These are phyloP conservation scores for Cyberlindnera galapagoensis DNA, from an alignment of 805 yeast species.

Conservation along the genomic window DNA sequence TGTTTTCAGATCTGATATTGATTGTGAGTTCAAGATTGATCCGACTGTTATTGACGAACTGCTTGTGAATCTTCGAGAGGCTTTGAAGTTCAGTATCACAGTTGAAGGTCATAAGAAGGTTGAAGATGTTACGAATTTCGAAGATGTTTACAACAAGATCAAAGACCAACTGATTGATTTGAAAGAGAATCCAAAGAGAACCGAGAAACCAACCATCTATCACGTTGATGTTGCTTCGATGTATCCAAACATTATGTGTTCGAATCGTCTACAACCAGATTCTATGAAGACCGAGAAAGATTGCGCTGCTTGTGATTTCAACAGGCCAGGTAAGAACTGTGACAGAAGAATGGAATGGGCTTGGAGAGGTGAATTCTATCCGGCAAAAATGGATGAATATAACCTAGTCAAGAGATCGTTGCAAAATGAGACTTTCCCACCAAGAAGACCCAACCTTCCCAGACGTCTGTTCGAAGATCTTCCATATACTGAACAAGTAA, in stretches of 20 bases:
- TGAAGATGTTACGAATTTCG: conserved; percentile 76
- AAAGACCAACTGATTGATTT: conserved; percentile 49
- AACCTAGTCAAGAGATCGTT: conserved; percentile 81
- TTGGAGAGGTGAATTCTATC: conserved; percentile 96
- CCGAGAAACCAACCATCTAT: conserved; percentile 81
- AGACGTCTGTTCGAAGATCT: conserved; percentile 69
- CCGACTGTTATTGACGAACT: conserved; percentile 79
- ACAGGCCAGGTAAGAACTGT: conserved; percentile 89
- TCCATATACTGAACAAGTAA: conserved; percentile 69
- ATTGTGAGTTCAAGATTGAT: conserved; percentile 69
- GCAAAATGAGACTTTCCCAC: conserved; percentile 71
- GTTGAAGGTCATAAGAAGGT: conserved; percentile 70
- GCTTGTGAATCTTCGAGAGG: conserved; percentile 61
- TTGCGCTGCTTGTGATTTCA: conserved; percentile 96
- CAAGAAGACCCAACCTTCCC: conserved; percentile 48
- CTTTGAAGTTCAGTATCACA: conserved; percentile 75
- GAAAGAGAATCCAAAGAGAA: conserved; percentile 53
- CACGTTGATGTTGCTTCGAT: conserved; percentile 99
- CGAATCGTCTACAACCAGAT: conserved; percentile 95
- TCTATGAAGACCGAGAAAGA: conserved; percentile 93
- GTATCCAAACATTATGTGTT: conserved; percentile 98
- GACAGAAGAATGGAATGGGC: conserved; percentile 92
- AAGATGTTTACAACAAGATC: conserved; percentile 62
- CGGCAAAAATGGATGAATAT: conserved; percentile 88
- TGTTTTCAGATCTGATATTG: conserved; percentile 86